A percentile compares a stretch with the other conserved stretches of the same genome.
phyloP scores from a whole-genome alignment of 306 rosid genomes.

The Lathyrus oleraceus region DNA sequence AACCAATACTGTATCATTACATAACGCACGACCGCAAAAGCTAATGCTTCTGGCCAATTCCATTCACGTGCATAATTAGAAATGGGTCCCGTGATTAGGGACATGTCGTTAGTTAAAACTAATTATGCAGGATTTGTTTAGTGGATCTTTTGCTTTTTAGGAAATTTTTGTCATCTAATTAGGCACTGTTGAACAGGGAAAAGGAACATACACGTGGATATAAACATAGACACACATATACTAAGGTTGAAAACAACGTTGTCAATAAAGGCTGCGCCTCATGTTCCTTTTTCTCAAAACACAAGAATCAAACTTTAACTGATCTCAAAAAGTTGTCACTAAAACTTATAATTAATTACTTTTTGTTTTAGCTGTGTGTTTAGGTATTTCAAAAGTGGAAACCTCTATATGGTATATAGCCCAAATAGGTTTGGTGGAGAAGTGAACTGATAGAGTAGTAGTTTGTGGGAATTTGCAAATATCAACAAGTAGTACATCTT shows the following conservation, averaged over 20 bases:
- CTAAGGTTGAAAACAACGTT: not conserved
- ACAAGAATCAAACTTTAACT: conserved; percentile 38
- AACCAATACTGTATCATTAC: conserved; percentile 16
- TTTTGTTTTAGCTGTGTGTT: not conserved
- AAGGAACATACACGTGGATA: not conserved
- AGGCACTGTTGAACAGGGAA: not conserved
- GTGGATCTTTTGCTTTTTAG: conserved; percentile 16
- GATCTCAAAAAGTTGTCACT: conserved; percentile 35
- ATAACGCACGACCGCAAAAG: conserved; percentile 13
- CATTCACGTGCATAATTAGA: conserved; percentile 37
- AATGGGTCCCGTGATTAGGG: conserved; percentile 33
- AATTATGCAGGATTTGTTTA: not conserved
- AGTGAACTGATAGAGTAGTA: too few relatives aligned
- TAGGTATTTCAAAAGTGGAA: not conserved
- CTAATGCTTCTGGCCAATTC: conserved; percentile 28
- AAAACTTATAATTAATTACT: conserved; percentile 21
- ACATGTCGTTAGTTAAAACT: conserved; percentile 5
- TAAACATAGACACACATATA: not conserved
- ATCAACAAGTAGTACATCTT: too few relatives aligned
- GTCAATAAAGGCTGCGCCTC: conserved; percentile 45
- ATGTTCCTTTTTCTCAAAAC: conserved; percentile 23
- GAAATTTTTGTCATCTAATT: not conserved
- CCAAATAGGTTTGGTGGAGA: too few relatives aligned
- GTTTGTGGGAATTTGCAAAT: too few relatives aligned
- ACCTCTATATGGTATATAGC: not conserved